A percentile compares a stretch with the other conserved stretches of the same genome.
Conservation (phyloP, 371 early-diverging fungal species). For the Syncephalastrum racemosum region DNA sequence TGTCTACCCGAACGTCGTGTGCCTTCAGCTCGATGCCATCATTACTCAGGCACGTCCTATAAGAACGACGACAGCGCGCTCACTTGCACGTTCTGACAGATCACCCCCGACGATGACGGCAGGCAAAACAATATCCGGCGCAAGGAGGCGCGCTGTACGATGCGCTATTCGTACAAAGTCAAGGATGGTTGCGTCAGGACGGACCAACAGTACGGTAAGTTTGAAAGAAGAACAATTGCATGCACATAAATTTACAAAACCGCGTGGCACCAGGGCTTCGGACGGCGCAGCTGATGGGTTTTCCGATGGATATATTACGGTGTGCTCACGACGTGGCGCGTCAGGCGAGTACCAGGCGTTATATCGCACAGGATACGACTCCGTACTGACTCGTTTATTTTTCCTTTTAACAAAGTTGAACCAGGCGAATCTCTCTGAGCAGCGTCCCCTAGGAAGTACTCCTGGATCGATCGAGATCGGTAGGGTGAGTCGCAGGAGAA, state of each 20-base stretch:
- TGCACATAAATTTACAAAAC: neutral
- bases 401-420: no score
- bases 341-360: neutral
- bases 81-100: no score
- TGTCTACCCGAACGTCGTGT: constrained; percentile 66
- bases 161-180: constrained; percentile 49
- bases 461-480: no score
- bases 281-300: constrained; percentile 49
- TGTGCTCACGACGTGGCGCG: constrained; percentile 38
- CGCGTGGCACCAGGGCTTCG: constrained; percentile 32
- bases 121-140: constrained; percentile 1
- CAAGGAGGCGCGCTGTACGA: constrained; percentile 13
- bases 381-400: no score
- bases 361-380: no score
- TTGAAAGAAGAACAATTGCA: neutral
- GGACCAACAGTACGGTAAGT: constrained; percentile 45
- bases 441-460: no score
- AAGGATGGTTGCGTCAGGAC: constrained; percentile 37
- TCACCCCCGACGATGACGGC: no score
- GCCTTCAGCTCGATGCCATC: constrained; percentile 61
- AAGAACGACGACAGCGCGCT: no score
- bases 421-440: no score
- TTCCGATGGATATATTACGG: constrained; percentile 33
- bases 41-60: constrained; percentile 10
- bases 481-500: no score